Percentiles rank a stretch among this genome's conserved stretches.
Conservation (phyloP, 345 rosid genomes). For the Eucalyptus marginata region DNA sequence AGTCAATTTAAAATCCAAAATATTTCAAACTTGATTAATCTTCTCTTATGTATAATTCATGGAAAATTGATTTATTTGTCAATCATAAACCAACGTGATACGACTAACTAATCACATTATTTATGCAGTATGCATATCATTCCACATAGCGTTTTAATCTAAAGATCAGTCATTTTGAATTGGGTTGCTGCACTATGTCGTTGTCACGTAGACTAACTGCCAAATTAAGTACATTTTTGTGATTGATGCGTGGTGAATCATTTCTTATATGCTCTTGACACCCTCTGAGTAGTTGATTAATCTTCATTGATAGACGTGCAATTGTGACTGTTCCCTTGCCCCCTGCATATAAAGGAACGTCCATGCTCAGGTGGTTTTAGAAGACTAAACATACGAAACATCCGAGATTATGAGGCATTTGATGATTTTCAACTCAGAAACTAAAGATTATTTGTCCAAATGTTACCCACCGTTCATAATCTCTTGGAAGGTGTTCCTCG, state of each 20-base stretch:
- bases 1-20: neutral
- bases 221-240: neutral
- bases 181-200: neutral
- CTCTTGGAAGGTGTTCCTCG: neutral
- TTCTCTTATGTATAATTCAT: neutral
- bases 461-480: neutral
- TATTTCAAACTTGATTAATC: neutral
- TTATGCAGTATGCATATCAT: neutral
- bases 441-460: neutral
- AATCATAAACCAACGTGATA: rapidly evolving
- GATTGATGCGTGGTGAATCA: neutral
- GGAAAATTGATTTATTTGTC: rapidly evolving
- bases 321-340: neutral
- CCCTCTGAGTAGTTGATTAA: neutral
- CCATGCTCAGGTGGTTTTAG: neutral
- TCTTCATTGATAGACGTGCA: neutral
- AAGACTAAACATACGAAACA: too few species aligned
- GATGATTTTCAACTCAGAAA: neutral
- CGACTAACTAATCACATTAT: neutral
- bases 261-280: neutral
- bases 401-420: neutral
- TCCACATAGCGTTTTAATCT: neutral
- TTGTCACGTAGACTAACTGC: rapidly evolving
- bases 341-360: too few species aligned
- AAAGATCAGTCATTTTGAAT: neutral